A percentile compares a stretch with the other conserved stretches of the same genome.
These are phyloP conservation scores for Aspergillus thermomutatus DNA, from an alignment of 2,329 filamentous ascomycete species.

Conservation along the genomic window DNA sequence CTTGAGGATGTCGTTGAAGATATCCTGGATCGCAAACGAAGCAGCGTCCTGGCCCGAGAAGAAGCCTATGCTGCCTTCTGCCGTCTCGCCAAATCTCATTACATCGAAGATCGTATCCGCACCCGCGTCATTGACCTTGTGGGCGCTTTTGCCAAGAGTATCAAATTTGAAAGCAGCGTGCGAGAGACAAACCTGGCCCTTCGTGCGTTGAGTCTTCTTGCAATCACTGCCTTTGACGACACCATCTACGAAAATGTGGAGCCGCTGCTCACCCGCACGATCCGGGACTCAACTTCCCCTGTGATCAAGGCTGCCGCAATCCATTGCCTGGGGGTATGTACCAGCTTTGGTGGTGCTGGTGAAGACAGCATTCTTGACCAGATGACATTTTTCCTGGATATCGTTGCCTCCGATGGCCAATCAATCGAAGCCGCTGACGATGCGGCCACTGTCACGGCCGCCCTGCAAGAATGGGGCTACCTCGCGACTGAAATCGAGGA, in stretches of 20 bases:
- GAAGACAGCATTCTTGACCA: conserved; percentile 66
- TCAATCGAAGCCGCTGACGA: conserved; percentile 69
- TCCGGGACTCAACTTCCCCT: conserved; percentile 64
- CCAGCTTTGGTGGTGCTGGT: conserved; percentile 72
- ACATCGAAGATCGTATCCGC: conserved; percentile 61
- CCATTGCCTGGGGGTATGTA: conserved; percentile 68
- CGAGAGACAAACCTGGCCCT: conserved; percentile 68
- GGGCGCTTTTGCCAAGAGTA: conserved; percentile 64
- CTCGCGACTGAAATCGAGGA: conserved; percentile 75
- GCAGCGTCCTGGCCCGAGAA: conserved; percentile 68
- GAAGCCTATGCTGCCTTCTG: conserved; percentile 60
- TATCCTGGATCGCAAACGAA: conserved; percentile 74
- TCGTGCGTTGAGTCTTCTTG: conserved; percentile 67
- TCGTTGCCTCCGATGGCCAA: conserved; percentile 75
- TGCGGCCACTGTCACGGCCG: conserved; percentile 66
- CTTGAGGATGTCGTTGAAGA: conserved; percentile 66
- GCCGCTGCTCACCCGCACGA: conserved; percentile 57
- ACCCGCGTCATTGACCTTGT: conserved; percentile 60
- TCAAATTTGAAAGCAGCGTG: conserved; percentile 65
- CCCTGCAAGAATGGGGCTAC: conserved; percentile 75
- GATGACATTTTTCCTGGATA: conserved; percentile 72
- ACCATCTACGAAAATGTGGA: conserved; percentile 63
- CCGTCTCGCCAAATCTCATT: conserved; percentile 66
- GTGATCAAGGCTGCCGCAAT: conserved; percentile 67
- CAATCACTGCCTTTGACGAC: conserved; percentile 64